Evolutionary conservation across 1,139 yeast species (phyloP), one percentile per base, ranked within the genome.

Genomic region (Blastobotrys raffinosifermentans): DNA sequence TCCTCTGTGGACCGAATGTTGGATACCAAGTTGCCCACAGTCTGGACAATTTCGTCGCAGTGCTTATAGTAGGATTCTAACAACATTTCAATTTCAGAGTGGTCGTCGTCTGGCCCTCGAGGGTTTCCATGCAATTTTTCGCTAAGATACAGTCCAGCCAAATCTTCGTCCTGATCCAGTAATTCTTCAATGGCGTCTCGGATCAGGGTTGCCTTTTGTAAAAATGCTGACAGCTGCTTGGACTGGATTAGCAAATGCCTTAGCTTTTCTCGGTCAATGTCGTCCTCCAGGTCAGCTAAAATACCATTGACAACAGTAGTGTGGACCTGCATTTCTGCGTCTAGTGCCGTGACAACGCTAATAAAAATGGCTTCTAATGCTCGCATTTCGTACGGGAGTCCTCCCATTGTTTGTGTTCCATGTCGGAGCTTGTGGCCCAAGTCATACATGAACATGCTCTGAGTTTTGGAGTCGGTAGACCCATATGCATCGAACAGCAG

Each of bases 1-100:
- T 93, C 99, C 56, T 93, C 98, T 0, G 99, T 91, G 11, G 94
- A 86, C 46, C 80, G 76, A 50, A 93, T 91, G 60, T 91, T 94
- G 47, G 79, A 75, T 23, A 85, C 77, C 39, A 87, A 66, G 22
- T 89, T 80, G 34, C 86, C 95, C 0, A 94, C 82, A 41, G 86
- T 87, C 58, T 91, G 99, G 2, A 91, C 98, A 53, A 86, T 83
- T 61, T 93, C 98, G 54, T 93, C 98, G 58, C 94, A 84, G 53
- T 91, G 97, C 44, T 86, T 84, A 62, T 86, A 87, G 63, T 93
- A 93, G 0, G 96, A 77, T 56, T 93, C 99, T 27, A 93, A 63
- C 40, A 93, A 72, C 83, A 91, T 82, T 57, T 91, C 98, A 29
- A 87, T 73, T 49, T 91, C 96, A n/a, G 64, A 57, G 38, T 64